phyloP scores from a whole-genome alignment of 805 yeast species.

The Pichia rugopelliculosa region DNA sequence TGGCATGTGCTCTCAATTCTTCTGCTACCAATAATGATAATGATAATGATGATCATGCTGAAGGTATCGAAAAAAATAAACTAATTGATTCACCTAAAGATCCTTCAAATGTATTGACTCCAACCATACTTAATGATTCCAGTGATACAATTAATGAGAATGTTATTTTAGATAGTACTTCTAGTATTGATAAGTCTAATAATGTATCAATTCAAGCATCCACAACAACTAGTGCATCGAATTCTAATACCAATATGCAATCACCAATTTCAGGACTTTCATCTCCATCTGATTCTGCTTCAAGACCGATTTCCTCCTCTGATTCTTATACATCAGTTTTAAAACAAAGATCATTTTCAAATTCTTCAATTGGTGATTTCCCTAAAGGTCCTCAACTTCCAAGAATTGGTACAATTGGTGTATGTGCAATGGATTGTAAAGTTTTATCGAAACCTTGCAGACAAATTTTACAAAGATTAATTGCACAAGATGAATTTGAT shows the following conservation, averaged over 20 bases:
- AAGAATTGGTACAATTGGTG: constrained; percentile 88
- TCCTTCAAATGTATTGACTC: not conserved
- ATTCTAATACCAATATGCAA: not conserved
- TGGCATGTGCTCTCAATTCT: not conserved
- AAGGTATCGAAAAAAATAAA: not conserved
- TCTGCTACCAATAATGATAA: not conserved
- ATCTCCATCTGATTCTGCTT: constrained; percentile 1
- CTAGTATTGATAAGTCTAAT: not conserved
- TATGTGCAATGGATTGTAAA: constrained; percentile 98
- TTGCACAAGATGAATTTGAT: constrained; percentile 92
- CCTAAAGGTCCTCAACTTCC: constrained; percentile 47
- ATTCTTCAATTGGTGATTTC: constrained; percentile 17
- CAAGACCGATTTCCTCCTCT: constrained; percentile 8
- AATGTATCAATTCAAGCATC: not conserved
- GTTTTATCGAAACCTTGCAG: constrained; percentile 95
- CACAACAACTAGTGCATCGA: not conserved
- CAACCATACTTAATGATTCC: not conserved
- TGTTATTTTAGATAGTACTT: not conserved
- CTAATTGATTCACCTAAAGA: not conserved
- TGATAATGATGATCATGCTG: not conserved
- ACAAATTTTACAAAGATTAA: constrained; percentile 76
- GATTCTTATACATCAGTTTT: constrained; percentile 8
- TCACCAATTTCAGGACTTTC: not conserved
- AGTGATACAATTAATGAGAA: not conserved
- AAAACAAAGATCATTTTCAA: constrained; percentile 26